Percentiles rank a stretch among this genome's conserved stretches.
Conservation (phyloP, 371 early-diverging fungal genomes). For the Scutellospora calospora region DNA sequence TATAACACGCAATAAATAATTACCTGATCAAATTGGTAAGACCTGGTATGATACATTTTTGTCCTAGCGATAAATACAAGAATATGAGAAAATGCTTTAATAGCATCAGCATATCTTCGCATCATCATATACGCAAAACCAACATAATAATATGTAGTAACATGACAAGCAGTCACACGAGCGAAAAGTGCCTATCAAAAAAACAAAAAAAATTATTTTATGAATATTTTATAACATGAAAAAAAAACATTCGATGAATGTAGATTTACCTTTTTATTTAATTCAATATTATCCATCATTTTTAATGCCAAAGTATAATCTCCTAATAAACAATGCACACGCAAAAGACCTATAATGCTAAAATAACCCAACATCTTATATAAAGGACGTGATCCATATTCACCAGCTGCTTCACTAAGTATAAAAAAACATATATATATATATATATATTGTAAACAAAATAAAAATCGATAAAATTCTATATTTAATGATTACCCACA, state of each 20-base stretch:
- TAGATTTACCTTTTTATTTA: constrained; percentile 77
- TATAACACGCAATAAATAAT: constrained; percentile 32
- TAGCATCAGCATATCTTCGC: constrained; percentile 95
- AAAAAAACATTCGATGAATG: not conserved
- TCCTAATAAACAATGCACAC: constrained; percentile 94
- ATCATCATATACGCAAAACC: constrained; percentile 98
- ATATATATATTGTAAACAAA: not conserved
- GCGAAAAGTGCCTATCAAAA: constrained; percentile 80
- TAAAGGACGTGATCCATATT: constrained; percentile 79
- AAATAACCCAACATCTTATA: constrained; percentile 98
- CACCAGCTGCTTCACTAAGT: constrained; percentile 74
- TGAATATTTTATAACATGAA: not conserved
- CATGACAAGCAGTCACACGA: constrained; percentile 94
- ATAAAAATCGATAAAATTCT: not conserved
- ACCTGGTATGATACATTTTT: constrained; percentile 92
- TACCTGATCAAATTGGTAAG: constrained; percentile 92
- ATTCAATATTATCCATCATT: constrained; percentile 94
- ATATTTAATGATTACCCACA: constrained; percentile 51
- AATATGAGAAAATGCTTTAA: constrained; percentile 91
- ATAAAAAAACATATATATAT: not conserved
- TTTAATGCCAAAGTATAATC: constrained; percentile 94
- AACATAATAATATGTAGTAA: constrained; percentile 95
- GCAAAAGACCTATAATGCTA: constrained; percentile 89
- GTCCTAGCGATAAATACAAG: constrained; percentile 90
- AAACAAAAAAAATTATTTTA: not conserved